Conservation (phyloP, 257 asterid species). For the Solanum bulbocastanum region DNA sequence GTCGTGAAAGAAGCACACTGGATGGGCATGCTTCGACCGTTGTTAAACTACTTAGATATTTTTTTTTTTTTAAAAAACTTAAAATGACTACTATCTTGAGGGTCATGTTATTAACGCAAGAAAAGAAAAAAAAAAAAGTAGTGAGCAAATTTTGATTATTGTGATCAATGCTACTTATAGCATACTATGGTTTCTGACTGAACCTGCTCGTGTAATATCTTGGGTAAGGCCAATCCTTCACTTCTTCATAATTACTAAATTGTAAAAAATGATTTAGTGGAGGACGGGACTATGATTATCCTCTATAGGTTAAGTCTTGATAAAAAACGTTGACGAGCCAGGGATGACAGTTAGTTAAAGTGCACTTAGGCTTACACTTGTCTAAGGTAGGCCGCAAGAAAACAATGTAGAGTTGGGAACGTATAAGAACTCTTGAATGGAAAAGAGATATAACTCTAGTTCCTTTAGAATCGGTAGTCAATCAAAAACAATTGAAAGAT, state of each 20-base stretch:
- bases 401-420: neutral
- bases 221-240: neutral
- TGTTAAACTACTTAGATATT: neutral
- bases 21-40: neutral
- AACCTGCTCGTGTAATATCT: neutral
- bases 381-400: neutral
- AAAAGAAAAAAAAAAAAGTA: neutral
- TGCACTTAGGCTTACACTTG: neutral
- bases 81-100: neutral
- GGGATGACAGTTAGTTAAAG: neutral
- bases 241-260: neutral
- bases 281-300: neutral
- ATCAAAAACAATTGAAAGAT: neutral
- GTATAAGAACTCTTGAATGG: neutral
- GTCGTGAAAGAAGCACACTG: neutral
- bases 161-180: neutral
- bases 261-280: neutral
- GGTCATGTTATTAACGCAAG: neutral
- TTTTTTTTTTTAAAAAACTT: too few species aligned
- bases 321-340: neutral
- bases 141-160: neutral
- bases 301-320: neutral
- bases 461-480: neutral
- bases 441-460: neutral
- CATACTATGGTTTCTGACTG: neutral